Conservation (phyloP, 345 rosid genomes). For the Eucalyptus lansdowneana region DNA sequence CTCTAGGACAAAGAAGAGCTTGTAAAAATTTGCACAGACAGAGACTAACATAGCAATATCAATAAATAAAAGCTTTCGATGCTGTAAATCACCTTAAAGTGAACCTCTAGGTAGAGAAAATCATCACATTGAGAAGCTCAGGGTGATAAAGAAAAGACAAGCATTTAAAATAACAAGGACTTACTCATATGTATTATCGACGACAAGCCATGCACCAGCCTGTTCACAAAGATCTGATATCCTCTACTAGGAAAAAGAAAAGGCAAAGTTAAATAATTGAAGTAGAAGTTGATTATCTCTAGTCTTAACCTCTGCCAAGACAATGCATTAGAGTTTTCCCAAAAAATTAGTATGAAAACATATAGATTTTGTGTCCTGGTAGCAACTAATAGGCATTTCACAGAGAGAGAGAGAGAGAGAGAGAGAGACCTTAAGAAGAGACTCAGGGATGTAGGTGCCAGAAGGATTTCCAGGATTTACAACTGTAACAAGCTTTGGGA, state of each 20-base stretch:
- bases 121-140: background rate
- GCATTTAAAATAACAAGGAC: constrained; percentile 10
- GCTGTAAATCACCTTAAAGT: background rate
- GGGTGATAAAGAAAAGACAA: background rate
- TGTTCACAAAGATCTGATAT: constrained; percentile 68
- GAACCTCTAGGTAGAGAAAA: background rate
- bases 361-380: background rate
- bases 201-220: constrained; percentile 94
- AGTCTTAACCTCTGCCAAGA: background rate
- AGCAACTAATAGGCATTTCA: background rate
- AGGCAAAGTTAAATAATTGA: background rate
- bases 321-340: background rate
- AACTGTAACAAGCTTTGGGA: constrained; percentile 85
- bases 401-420: background rate
- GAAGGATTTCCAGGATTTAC: constrained; percentile 96
- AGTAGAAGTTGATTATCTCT: background rate
- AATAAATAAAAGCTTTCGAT: background rate
- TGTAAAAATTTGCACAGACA: background rate
- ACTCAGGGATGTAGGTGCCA: constrained; percentile 83
- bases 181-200: constrained; percentile 97
- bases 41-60: background rate
- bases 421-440: constrained; percentile 60
- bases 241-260: constrained; percentile 40
- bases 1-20: background rate
- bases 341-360: background rate